Conservation (phyloP, 2,329 filamentous ascomycete genomes). For the Blastomyces percursus region DNA sequence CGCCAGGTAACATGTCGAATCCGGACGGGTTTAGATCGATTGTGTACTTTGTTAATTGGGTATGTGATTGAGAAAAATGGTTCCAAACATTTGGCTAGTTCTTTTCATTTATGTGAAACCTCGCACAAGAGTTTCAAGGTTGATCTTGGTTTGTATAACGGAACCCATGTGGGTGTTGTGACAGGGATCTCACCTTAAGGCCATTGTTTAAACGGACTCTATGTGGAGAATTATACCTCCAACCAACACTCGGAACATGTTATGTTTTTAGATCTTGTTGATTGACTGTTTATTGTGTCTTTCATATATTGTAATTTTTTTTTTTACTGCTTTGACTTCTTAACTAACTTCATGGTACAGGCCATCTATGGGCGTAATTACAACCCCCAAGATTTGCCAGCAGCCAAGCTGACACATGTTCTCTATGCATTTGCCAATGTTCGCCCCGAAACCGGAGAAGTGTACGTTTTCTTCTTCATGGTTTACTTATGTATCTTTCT, state of each 20-base stretch:
- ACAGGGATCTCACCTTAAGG: background rate
- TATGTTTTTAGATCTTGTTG: background rate
- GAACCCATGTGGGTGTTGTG: background rate
- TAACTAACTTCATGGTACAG: constrained; percentile 25
- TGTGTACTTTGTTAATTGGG: constrained; percentile 38
- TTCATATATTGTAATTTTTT: background rate
- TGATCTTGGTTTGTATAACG: background rate
- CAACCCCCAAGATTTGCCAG: constrained; percentile 67
- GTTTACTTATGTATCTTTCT: background rate
- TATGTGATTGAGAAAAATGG: constrained; percentile 16
- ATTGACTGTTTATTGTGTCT: background rate
- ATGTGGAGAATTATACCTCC: background rate
- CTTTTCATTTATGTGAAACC: background rate
- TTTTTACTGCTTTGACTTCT: background rate
- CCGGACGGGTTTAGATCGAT: constrained; percentile 22
- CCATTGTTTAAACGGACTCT: background rate
- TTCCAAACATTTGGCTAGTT: background rate
- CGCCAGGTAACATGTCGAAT: constrained; percentile 1
- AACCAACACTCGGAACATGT: background rate
- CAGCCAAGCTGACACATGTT: constrained; percentile 71
- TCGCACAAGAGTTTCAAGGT: background rate
- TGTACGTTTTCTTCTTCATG: constrained; percentile 38
- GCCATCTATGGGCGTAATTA: constrained; percentile 79
- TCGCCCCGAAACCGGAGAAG: constrained; percentile 64
- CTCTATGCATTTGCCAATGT: constrained; percentile 87